Evolutionary conservation across 2,329 filamentous ascomycete species (phyloP), one percentile per base, ranked within the genome.

Genomic region (Talaromyces rugulosus): DNA sequence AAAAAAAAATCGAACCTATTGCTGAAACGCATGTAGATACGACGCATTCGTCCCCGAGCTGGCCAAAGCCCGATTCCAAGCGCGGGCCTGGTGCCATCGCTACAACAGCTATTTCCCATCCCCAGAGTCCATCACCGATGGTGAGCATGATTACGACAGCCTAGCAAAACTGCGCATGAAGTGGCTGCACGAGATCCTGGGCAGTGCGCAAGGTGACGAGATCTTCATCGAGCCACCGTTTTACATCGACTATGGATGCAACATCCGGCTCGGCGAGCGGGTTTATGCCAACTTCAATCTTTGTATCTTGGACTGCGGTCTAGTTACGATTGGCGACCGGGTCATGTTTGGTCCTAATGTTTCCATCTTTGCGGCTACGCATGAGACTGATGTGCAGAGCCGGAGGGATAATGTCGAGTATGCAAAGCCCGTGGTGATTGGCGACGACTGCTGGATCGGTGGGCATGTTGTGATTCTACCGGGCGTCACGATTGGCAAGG

Each of bases 171-270:
- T 77, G 6, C 67, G 81, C 30, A 62, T 67, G 1, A 68, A 70
- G n/a, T 77, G 77, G 63, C 82, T 89, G 56, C 69, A 74, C 62
- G 73, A 82, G 8, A 74, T 87, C 44, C 69, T 89, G 4, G 79
- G 81, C 33, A 71, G 71, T 8, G 72, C 83, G 4, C 85, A 85
- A 3, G 78, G 78, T 54, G 81, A 81, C 0, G 77, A 74, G 18
- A 55, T 55, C 33, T 84, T 81, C 66, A 81, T 89, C 56, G 86
- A 89, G 69, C 82, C 86, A 0, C 85, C 86, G 0, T 76, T 89
- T 55, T 78, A 77, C 58, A 77, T 88, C 40, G 87, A 89, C 69
- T 89, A 89, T 62, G 87, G 87, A 3, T 86, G 83, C 73, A 89
- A 89, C 67, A 82, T 88, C 63, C 77, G 74, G 4, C 75, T 88